phyloP scores from a whole-genome alignment of 139 green algal species.

The Chlamydomonas incerta region DNA sequence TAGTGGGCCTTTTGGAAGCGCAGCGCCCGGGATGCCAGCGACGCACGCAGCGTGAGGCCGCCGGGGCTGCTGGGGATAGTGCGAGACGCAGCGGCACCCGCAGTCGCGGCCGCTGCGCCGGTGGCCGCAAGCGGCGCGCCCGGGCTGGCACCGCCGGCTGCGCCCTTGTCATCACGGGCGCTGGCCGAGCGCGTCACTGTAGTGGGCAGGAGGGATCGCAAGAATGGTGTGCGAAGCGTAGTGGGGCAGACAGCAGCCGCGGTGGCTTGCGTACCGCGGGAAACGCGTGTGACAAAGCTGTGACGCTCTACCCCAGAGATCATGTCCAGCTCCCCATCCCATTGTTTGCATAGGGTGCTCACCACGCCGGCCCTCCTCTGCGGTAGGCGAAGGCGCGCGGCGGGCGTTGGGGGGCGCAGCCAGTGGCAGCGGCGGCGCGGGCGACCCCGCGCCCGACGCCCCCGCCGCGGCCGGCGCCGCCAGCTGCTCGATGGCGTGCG shows the following conservation, averaged over 20 bases:
- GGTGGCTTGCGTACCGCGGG: too few relatives aligned
- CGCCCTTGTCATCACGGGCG: not conserved
- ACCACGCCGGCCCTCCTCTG: not conserved
- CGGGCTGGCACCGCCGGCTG: not conserved
- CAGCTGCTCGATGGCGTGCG: slow-evolving; percentile 89
- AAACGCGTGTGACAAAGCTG: too few relatives aligned
- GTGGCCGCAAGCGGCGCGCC: not conserved
- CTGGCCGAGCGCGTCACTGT: not conserved
- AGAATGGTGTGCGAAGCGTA: too few relatives aligned
- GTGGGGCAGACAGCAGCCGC: too few relatives aligned
- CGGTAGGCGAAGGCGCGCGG: not conserved
- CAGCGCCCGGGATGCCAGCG: slow-evolving; percentile 10
- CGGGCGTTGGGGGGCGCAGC: not conserved
- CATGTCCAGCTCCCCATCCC: too few relatives aligned
- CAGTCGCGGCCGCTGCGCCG: not conserved
- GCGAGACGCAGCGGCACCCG: not conserved
- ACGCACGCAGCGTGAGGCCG: not conserved
- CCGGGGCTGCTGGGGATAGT: not conserved
- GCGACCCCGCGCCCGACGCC: not conserved
- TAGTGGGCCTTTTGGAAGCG: slow-evolving; percentile 45
- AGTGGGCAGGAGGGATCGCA: too few relatives aligned
- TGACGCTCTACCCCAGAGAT: too few relatives aligned
- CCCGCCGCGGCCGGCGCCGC: slow-evolving; percentile 31
- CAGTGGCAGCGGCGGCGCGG: not conserved
- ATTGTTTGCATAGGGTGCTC: too few relatives aligned